Base-by-base conservation (phyloP, 805 yeast genomes). In the Ogataea saltuana region DNA sequence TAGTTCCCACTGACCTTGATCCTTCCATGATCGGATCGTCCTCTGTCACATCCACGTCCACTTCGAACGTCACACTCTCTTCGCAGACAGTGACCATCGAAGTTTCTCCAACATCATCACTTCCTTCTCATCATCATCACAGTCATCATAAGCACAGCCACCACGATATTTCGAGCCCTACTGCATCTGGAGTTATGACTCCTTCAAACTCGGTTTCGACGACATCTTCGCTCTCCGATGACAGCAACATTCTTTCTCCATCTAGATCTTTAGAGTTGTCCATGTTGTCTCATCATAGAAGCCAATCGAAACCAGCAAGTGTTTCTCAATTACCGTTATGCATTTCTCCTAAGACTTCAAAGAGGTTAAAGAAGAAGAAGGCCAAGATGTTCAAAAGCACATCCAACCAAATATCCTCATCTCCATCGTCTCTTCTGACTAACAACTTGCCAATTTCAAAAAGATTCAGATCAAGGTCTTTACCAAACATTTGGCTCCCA, bases 401-500 rank as follows among this genome's bases (percentile, higher is more conserved):
- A 15, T 21, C 41, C 18, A 25, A 18, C 30, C 48, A 40, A 21
- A 30, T 37, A 8, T 30, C 46, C 6, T 13, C 43, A 6, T 33
- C 44, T 9, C 34, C 50, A 12, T 38, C 45, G 15, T 38, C 44
- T 11, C 26, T 39, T 15, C 18, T 33, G 4, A 10, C 45, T 2
- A 46, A 42, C 31, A 44, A 23, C 23, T 22, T 54, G 12, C 60
- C 59, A n/a, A 50, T 54, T 3, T 39, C 49, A 6, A 60, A 53
- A 39, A 53, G 61, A 38, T 61, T 57, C 48, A 50, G 69, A 39
- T 63, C 68, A 27, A 56, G 66, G 45, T 64, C 68, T 5, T 39
- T 64, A 22, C 69, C 69, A 9, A 64, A 64, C 45, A 61, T 64
- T 17, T 56, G 58, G 57, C 49, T 60, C 6, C 60, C 63, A 8